Conservation (phyloP, 2,329 filamentous ascomycete species). For the Apiospora malaysiana region DNA sequence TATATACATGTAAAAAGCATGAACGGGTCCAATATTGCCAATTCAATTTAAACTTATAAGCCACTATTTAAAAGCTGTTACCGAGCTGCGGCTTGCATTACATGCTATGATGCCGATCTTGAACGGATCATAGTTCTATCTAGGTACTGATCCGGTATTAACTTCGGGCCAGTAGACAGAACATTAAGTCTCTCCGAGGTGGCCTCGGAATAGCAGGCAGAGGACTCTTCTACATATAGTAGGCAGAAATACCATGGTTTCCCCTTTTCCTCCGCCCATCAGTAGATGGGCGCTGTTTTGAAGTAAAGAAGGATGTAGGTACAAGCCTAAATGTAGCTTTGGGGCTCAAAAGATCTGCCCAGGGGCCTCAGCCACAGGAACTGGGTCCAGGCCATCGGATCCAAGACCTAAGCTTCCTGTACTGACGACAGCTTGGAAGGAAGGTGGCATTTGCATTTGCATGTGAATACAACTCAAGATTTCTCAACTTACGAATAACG, state of each 20-base stretch:
- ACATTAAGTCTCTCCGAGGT: not conserved
- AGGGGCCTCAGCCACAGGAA: conserved; percentile 4
- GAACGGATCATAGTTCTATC: not conserved
- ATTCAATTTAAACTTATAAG: not conserved
- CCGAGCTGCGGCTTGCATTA: not conserved
- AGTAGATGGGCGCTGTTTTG: not conserved
- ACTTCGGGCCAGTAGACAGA: not conserved
- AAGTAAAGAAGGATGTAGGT: not conserved
- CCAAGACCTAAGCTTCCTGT: not conserved
- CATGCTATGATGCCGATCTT: not conserved
- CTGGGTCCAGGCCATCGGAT: not conserved
- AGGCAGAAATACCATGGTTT: too few relatives aligned
- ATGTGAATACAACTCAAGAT: conserved; percentile 17
- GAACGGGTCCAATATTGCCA: not conserved
- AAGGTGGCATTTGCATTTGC: conserved; percentile 8
- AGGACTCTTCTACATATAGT: too few relatives aligned
- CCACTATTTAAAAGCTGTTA: not conserved
- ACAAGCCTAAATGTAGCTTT: not conserved
- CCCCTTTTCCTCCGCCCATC: not conserved
- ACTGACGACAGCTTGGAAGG: conserved; percentile 13
- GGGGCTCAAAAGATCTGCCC: conserved; percentile 10
- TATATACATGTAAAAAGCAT: not conserved
- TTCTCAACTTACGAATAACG: conserved; percentile 13
- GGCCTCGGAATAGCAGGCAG: not conserved
- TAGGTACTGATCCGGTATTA: too few relatives aligned